Base-by-base conservation (phyloP, 2,329 filamentous ascomycete genomes). In the Colletotrichum liriopes region DNA sequence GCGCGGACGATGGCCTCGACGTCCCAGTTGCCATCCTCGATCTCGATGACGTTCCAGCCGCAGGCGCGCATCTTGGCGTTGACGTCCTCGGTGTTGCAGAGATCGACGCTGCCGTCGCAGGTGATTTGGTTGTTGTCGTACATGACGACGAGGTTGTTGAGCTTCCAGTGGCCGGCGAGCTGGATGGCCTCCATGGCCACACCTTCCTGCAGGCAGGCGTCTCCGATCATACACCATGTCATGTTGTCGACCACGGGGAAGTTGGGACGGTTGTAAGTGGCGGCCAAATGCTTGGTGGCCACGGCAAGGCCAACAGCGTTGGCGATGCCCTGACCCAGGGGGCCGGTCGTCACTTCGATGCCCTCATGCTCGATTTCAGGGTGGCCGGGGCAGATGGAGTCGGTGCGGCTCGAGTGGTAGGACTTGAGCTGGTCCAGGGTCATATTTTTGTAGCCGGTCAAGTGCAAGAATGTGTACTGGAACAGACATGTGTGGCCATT, bases 41-140 rank as follows among this genome's bases (percentile, higher is more conserved):
- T 80, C 26, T 89, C 86, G 8, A 90, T 81, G 1, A 90, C 87
- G 26, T 89, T 76, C 87, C 87, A 91, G 3, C 87, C 87, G 43
- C 82, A 86, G 8, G 88, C 88, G 6, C 83, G 80, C 88, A 90
- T 90, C 79, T 90, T 91, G 8, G 82, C 78, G 67, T 90, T 89
- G 75, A 89, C 81, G 56, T 90, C 87, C 74, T 91, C 88, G 0
- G 84, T 87, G 72, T 88, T 89, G 65, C 69, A 72, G 29, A 86
- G 80, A 77, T 90, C 87, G 3, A 90, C 84, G 2, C 83, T 84
- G 1, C 89, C 89, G 69, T 90, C 89, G 75, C 88, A 90, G 6
- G 88, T 90, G 59, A 91, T 82, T 75, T 89, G 86, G 77, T 91
- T 90, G 78, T 91, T 90, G 74, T 91, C 89, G 74, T 91, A 91